Conservation (phyloP, 2,329 filamentous ascomycete species). For the Curvularia lunata region DNA sequence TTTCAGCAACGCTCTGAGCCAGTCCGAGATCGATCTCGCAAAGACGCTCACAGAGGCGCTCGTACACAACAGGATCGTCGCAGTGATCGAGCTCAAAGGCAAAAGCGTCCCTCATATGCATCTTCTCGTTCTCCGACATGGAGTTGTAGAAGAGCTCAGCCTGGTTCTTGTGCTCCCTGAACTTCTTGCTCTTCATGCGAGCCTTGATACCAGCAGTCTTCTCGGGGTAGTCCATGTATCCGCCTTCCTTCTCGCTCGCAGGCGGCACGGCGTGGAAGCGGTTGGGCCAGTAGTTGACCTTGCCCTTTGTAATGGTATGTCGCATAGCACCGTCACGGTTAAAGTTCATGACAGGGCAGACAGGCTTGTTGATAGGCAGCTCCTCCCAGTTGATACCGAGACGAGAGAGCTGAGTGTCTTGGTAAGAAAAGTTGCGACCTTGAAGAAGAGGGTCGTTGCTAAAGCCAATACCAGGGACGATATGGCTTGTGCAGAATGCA, state of each 20-base stretch:
- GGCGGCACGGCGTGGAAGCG: constrained; percentile 69
- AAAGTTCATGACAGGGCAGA: constrained; percentile 76
- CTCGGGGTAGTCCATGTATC: constrained; percentile 71
- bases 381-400: constrained; percentile 79
- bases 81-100: constrained; percentile 81
- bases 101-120: constrained; percentile 66
- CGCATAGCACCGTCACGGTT: constrained; percentile 76
- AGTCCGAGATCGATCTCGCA: constrained; percentile 75
- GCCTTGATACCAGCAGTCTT: constrained; percentile 74
- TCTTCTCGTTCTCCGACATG: constrained; percentile 69
- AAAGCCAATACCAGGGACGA: constrained; percentile 79
- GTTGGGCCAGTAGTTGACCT: constrained; percentile 82
- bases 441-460: constrained; percentile 77
- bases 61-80: constrained; percentile 78
- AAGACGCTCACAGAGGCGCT: constrained; percentile 70
- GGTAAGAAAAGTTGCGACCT: constrained; percentile 73
- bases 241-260: constrained; percentile 66
- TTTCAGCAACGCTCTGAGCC: constrained; percentile 70
- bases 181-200: constrained; percentile 73
- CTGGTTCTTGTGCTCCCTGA: constrained; percentile 77
- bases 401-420: constrained; percentile 72
- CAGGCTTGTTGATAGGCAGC: constrained; percentile 76
- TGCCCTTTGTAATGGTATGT: constrained; percentile 75
- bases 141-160: constrained; percentile 87
- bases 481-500: constrained; percentile 80